These are phyloP conservation scores for Peronospora destructor DNA, from an alignment of 352 stramenopile species.

Conservation along the genomic window DNA sequence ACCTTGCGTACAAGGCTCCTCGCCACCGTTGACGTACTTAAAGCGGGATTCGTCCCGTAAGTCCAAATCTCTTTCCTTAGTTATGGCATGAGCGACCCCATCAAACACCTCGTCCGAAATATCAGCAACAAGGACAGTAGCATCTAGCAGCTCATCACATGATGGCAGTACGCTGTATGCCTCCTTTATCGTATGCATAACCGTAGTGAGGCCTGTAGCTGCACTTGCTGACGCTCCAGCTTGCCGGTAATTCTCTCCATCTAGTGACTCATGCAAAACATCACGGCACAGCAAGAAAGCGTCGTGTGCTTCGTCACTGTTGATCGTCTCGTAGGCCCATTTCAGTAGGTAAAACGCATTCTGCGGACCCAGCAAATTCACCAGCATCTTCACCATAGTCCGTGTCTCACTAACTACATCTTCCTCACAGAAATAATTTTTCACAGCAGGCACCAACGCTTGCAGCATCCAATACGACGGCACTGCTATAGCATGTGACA, in stretches of 20 bases:
- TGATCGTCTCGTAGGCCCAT: slow-evolving; percentile 61
- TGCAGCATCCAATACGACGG: slow-evolving; percentile 57
- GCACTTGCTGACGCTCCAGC: slow-evolving; percentile 35
- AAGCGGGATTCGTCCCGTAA: slow-evolving; percentile 18
- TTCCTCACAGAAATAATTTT: slow-evolving; percentile 43
- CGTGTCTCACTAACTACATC: slow-evolving; percentile 46
- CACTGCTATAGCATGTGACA: slow-evolving; percentile 62
- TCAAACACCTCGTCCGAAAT: slow-evolving; percentile 53
- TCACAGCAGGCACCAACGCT: slow-evolving; percentile 40
- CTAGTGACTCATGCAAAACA: slow-evolving; percentile 47
- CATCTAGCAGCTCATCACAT: slow-evolving; percentile 55
- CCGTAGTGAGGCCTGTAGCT: slow-evolving; percentile 37
- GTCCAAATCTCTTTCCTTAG: slow-evolving; percentile 4
- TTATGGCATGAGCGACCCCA: slow-evolving; percentile 21
- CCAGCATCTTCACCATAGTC: slow-evolving; percentile 41
- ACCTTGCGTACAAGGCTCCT: slow-evolving; percentile 4
- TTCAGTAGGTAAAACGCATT: slow-evolving; percentile 72
- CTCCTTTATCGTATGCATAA: slow-evolving; percentile 40
- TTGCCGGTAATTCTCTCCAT: slow-evolving; percentile 56
- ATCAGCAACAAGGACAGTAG: slow-evolving; percentile 45
- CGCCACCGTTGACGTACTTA: slow-evolving; percentile 30
- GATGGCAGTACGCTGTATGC: slow-evolving; percentile 55
- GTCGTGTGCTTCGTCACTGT: slow-evolving; percentile 69
- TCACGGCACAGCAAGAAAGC: slow-evolving; percentile 61
- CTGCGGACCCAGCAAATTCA: slow-evolving; percentile 56